These are phyloP conservation scores for Boeremia lycopersici DNA, from an alignment of 2,329 filamentous ascomycete species.

Conservation along the genomic window DNA sequence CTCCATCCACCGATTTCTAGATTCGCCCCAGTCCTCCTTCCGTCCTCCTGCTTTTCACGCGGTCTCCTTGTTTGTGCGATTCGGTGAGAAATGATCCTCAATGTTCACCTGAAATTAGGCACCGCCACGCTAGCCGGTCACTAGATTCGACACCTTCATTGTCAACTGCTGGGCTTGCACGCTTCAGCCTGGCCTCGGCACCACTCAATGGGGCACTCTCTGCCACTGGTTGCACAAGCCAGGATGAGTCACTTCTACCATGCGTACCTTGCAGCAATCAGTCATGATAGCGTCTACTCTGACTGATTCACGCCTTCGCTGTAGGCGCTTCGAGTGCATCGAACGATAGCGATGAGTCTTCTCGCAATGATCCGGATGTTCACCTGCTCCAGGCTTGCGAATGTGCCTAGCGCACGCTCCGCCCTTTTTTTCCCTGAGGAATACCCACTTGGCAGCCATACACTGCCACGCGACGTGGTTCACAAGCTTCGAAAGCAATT, in stretches of 20 bases:
- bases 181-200: slow-evolving; percentile 8
- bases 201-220: background rate
- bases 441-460: slow-evolving; percentile 1
- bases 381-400: background rate
- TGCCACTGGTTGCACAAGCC: slow-evolving; percentile 2
- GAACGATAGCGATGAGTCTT: slow-evolving; percentile 7
- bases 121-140: slow-evolving; percentile 14
- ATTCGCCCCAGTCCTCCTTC: background rate
- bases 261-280: slow-evolving; percentile 10
- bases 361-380: background rate
- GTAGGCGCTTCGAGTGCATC: background rate
- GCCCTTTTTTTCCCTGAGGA: slow-evolving; percentile 12
- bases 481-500: background rate
- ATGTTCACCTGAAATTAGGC: slow-evolving; percentile 10
- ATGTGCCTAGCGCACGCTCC: slow-evolving; percentile 3
- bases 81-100: background rate
- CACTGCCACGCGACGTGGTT: slow-evolving; percentile 12
- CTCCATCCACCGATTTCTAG: background rate
- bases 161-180: slow-evolving; percentile 1
- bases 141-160: slow-evolving; percentile 9
- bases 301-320: slow-evolving; percentile 1
- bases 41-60: background rate
- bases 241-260: background rate
- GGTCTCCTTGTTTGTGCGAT: background rate
- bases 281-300: slow-evolving; percentile 4